A percentile compares a stretch with the other conserved stretches of the same genome.
These are phyloP conservation scores for Boletus sp. DNA, from an alignment of 768 basidiomycete genomes.

Conservation along the genomic window DNA sequence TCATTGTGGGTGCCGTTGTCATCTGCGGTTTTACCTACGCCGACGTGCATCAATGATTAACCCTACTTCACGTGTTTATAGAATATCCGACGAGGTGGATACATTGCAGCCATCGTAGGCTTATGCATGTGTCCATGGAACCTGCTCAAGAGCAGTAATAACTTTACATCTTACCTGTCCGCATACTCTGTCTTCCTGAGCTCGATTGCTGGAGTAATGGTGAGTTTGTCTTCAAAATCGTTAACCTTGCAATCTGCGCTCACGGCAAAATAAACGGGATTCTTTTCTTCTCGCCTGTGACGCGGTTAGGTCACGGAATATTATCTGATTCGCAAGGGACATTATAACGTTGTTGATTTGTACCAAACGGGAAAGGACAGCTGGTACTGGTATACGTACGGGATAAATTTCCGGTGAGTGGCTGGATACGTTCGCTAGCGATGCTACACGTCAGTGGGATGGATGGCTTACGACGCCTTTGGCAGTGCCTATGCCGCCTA, in stretches of 20 bases:
- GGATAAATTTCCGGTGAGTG: conserved; percentile 64
- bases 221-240: conserved; percentile 24
- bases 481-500: conserved; percentile 62
- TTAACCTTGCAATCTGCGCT: not conserved
- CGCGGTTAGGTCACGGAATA: conserved; percentile 65
- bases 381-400: conserved; percentile 76
- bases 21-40: not conserved
- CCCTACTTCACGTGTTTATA: conserved; percentile 19
- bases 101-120: conserved; percentile 75
- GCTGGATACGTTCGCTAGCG: not conserved
- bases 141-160: conserved; percentile 65
- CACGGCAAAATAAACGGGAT: not conserved
- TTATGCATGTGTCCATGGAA: conserved; percentile 78
- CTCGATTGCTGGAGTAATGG: conserved; percentile 81
- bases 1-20: conserved; percentile 48
- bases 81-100: conserved; percentile 85
- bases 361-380: conserved; percentile 54
- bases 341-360: conserved; percentile 68
- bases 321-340: conserved; percentile 67
- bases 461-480: not conserved
- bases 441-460: not conserved
- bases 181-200: conserved; percentile 80
- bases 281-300: not conserved
- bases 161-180: conserved; percentile 77
- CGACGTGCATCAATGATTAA: not conserved